Conservation (phyloP, 306 rosid genomes). For the Corylus avellana region DNA sequence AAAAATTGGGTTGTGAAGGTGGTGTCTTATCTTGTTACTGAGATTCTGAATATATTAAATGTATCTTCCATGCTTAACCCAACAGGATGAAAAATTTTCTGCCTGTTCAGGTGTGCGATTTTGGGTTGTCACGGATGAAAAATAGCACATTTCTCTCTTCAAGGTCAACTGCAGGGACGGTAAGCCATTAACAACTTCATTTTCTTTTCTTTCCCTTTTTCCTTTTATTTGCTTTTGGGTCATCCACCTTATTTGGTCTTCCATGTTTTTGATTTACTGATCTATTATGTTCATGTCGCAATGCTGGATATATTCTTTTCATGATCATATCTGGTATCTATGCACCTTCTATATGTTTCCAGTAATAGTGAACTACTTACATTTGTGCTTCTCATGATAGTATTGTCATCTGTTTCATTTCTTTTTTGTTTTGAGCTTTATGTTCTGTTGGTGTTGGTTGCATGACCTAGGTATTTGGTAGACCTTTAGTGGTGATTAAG, state of each 20-base stretch:
- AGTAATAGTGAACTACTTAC: not conserved
- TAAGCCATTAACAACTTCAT: constrained; percentile 38
- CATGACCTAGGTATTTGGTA: not conserved
- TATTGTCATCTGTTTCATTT: not conserved
- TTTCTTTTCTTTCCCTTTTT: not conserved
- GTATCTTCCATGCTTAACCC: constrained; percentile 28
- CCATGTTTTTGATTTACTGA: not conserved
- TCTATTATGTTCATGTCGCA: not conserved
- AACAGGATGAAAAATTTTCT: constrained; percentile 15
- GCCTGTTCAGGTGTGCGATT: constrained; percentile 81
- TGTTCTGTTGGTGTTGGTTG: not conserved
- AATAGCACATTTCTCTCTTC: constrained; percentile 95
- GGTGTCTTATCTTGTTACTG: constrained; percentile 13
- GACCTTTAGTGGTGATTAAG: not conserved
- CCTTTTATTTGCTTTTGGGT: not conserved
- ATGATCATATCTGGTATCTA: not conserved
- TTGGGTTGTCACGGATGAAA: constrained; percentile 93
- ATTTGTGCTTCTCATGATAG: not conserved
- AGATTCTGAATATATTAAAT: not conserved
- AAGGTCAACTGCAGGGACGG: constrained; percentile 97
- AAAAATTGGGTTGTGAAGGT: constrained; percentile 93
- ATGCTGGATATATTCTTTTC: constrained; percentile 10
- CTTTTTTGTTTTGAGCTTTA: not conserved
- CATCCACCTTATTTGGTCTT: not conserved
- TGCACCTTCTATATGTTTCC: not conserved